phyloP scores from a whole-genome alignment of 441 rosid species.

The Macaranga tanarius region DNA sequence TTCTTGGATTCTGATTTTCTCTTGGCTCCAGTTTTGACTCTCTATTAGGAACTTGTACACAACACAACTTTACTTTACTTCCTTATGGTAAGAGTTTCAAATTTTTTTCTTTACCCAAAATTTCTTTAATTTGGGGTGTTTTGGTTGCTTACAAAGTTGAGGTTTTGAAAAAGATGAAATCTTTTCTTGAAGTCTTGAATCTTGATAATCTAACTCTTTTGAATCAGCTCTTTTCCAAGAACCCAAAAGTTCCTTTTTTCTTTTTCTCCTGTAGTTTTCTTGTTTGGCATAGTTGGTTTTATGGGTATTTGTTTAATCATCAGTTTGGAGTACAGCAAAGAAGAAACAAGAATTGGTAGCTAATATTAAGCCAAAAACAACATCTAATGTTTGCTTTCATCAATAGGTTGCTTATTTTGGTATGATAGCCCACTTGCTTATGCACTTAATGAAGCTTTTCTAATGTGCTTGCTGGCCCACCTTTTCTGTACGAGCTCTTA shows the following conservation, averaged over 20 bases:
- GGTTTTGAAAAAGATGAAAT: neutral
- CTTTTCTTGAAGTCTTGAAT: neutral
- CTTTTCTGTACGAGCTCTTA: neutral
- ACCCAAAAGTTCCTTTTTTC: neutral
- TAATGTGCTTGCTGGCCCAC: constrained; percentile 17
- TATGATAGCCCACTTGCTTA: neutral
- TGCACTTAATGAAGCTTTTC: constrained; percentile 12
- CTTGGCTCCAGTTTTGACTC: constrained; percentile 15
- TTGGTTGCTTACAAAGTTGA: constrained; percentile 2
- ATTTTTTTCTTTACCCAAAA: neutral
- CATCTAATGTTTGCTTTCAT: constrained; percentile 11
- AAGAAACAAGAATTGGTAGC: neutral
- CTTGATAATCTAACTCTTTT: neutral
- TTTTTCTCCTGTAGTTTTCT: neutral
- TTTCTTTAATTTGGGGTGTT: neutral
- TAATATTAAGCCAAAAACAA: neutral
- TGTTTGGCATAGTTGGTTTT: neutral
- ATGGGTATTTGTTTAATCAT: constrained; percentile 1
- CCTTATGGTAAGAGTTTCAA: constrained; percentile 14
- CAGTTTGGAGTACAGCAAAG: constrained; percentile 1
- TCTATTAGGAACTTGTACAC: neutral
- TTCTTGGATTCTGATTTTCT: neutral
- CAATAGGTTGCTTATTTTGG: constrained; percentile 22
- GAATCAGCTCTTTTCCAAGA: neutral
- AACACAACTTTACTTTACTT: neutral